These are phyloP conservation scores for Aspergillus piperis DNA, from an alignment of 2,329 filamentous ascomycete genomes.

Conservation along the genomic window DNA sequence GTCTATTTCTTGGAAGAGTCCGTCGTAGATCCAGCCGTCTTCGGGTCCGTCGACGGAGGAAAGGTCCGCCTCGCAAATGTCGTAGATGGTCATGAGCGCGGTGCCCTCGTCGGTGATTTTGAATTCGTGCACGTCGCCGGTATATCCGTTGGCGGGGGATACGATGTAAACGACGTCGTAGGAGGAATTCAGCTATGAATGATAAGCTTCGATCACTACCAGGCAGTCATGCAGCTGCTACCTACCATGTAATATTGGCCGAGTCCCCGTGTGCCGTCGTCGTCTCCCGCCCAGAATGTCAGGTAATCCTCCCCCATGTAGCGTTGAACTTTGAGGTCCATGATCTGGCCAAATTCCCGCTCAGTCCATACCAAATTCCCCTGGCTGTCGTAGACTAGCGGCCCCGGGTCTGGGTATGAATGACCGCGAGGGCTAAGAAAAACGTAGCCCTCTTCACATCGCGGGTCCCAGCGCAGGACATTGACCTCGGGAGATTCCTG, in stretches of 20 bases:
- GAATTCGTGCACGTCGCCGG: conserved; percentile 45
- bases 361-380: conserved; percentile 35
- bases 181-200: conserved; percentile 27
- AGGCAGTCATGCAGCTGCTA: conserved; percentile 11
- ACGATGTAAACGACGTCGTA: conserved; percentile 33
- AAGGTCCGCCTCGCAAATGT: conserved; percentile 43
- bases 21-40: conserved; percentile 45
- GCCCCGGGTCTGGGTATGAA: conserved; percentile 37
- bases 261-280: conserved; percentile 48
- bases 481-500: conserved; percentile 14
- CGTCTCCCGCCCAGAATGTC: conserved; percentile 53
- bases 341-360: conserved; percentile 41
- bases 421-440: conserved; percentile 42
- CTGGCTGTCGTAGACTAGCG: conserved; percentile 40
- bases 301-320: conserved; percentile 49
- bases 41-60: conserved; percentile 39
- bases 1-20: conserved; percentile 45
- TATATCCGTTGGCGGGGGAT: conserved; percentile 21
- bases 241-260: conserved; percentile 34
- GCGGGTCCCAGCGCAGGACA: conserved; percentile 19
- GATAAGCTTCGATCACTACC: conserved; percentile 23
- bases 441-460: conserved; percentile 41
- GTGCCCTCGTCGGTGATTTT: conserved; percentile 45
- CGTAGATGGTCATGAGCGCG: conserved; percentile 46
- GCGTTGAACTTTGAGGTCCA: conserved; percentile 50